A percentile compares a stretch with the other conserved stretches of the same genome.
Evolutionary conservation across 208 protist species (phyloP).

Genomic region (Crithidia mellificae): DNA sequence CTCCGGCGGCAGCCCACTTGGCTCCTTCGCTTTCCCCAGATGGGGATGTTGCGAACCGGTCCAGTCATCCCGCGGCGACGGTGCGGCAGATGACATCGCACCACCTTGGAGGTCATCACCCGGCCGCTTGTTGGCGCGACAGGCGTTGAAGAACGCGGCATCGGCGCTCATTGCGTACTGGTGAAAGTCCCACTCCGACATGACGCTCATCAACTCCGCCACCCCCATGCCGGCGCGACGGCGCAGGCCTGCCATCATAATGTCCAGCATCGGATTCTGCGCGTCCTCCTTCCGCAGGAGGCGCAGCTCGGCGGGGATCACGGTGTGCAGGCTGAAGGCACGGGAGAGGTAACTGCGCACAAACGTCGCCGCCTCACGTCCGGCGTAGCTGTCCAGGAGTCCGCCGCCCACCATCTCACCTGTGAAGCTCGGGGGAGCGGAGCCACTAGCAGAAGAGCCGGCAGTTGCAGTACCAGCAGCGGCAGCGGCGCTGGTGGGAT

Average conservation of each 20-base stretch:
- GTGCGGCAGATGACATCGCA: too few species aligned
- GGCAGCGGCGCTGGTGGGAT: too few species aligned
- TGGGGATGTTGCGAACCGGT: too few species aligned
- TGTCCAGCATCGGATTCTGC: conserved; percentile 51
- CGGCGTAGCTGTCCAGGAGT: conserved; percentile 75
- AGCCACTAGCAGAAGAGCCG: not conserved
- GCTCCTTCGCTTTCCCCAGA: not conserved
- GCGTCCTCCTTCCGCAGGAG: conserved; percentile 53
- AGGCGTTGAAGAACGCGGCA: conserved; percentile 58
- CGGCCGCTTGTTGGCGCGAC: too few species aligned
- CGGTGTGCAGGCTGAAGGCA: conserved; percentile 65
- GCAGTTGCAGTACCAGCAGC: too few species aligned
- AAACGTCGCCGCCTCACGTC: conserved; percentile 45
- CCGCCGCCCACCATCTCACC: conserved; percentile 73
- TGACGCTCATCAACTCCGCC: conserved; percentile 24
- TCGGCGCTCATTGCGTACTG: conserved; percentile 82
- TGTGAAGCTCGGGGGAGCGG: conserved; percentile 21
- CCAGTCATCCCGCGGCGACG: too few species aligned
- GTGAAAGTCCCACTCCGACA: conserved; percentile 78
- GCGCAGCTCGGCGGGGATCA: conserved; percentile 45
- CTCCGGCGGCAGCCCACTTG: conserved; percentile 1
- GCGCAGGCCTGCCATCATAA: conserved; percentile 49
- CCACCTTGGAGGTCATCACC: too few species aligned
- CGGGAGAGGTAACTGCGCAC: conserved; percentile 55
- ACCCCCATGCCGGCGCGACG: conserved; percentile 27